Base-by-base conservation (phyloP, 495 filamentous ascomycete genomes). In the Entonaema liquescens region DNA sequence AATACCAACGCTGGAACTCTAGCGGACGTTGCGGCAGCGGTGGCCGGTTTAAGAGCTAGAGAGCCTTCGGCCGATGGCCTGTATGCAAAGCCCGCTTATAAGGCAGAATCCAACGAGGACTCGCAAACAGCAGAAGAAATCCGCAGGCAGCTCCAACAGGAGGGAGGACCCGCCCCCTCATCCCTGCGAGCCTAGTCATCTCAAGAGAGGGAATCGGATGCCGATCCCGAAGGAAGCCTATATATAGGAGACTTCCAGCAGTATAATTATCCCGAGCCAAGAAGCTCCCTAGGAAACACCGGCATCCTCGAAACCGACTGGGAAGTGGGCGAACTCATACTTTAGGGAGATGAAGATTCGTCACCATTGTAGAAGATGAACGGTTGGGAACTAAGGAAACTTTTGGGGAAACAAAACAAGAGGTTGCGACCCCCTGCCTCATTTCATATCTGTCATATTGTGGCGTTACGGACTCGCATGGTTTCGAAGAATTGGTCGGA, bases 71-170 rank as follows among this genome's bases (percentile, higher is more conserved):
- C 62, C 3, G 75, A 77, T 21, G 70, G 71, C 3, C 62, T 66
- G 17, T 76, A 76, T 44, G 23, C 70, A 40, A 77, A 74, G 26
- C 40, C 73, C 19, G 58, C 53, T 1, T 73, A 74, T 31, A 77
- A 77, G 53, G 31, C 64, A 13, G 73, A 77, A n/a, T 26, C 65
- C 13, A 75, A 74, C 7, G 79, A 79, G 5, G 77, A 82, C 15
- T 74, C 72, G 31, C 71, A 79, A 40, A 81, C 79, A 2, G 77
- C 77, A 0, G 78, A 82, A 55, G 78, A 79, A 50, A 78, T 79
- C 17, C 78, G 78, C 53, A 70, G 81, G 40, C 81, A 83, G 52
- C 61, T 81, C 38, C 77, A 78, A 53, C 66, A 74, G 0, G 80
- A 80, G 7, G 74, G 72, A 8, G 28, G 66, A 33, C 73, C 74